Conservation (phyloP, 2,329 filamentous ascomycete species). For the Colletotrichum sp. region DNA sequence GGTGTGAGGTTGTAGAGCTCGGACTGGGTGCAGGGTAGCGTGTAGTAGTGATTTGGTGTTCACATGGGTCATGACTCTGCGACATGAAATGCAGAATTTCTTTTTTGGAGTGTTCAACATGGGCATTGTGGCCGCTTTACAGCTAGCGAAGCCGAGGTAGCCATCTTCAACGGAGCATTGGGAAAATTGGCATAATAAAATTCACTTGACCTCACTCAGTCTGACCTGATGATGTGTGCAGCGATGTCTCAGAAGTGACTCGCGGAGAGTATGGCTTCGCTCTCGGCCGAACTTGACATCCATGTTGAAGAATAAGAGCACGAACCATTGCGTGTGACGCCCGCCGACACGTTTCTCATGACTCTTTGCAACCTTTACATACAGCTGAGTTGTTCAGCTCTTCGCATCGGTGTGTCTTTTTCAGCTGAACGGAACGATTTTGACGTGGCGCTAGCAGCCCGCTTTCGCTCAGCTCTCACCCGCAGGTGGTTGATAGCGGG, state of each 20-base stretch:
- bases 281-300: neutral
- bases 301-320: neutral
- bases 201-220: neutral
- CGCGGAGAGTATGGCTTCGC: neutral
- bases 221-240: neutral
- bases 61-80: constrained; percentile 17
- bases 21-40: neutral
- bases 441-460: neutral
- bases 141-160: neutral
- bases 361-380: neutral
- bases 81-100: constrained; percentile 13
- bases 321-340: neutral
- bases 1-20: neutral
- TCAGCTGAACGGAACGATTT: neutral
- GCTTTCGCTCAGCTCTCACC: neutral
- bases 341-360: neutral
- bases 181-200: constrained; percentile 2
- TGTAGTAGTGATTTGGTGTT: neutral
- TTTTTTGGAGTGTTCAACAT: constrained; percentile 1
- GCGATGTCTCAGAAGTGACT: constrained; percentile 6
- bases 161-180: constrained; percentile 5
- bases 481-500: neutral
- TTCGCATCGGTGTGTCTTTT: neutral
- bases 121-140: constrained; percentile 11
- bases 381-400: neutral